Evolutionary conservation across 2,329 filamentous ascomycete genomes (phyloP).

Genomic region (Colletotrichum endophyticum): DNA sequence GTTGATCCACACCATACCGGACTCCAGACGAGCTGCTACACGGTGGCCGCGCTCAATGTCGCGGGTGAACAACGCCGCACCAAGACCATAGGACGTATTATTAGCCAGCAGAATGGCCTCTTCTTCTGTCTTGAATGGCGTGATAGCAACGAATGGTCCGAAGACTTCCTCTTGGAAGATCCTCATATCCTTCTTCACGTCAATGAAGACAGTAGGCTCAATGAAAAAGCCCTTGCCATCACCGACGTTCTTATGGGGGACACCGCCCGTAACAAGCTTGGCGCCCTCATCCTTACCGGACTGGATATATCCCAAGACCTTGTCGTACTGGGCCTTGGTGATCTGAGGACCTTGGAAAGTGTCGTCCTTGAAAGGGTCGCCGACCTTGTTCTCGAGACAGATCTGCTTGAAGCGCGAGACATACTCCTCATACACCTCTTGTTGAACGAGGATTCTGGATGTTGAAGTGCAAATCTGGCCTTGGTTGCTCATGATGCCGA

Average conservation of each 20-base stretch:
- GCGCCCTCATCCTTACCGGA: slow-evolving; percentile 74
- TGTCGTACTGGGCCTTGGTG: slow-evolving; percentile 72
- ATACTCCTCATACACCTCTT: slow-evolving; percentile 66
- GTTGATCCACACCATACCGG: slow-evolving; percentile 63
- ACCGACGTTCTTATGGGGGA: slow-evolving; percentile 35
- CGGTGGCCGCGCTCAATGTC: slow-evolving; percentile 56
- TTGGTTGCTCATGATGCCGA: slow-evolving; percentile 62
- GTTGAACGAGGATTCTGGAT: slow-evolving; percentile 69
- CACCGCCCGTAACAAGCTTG: slow-evolving; percentile 67
- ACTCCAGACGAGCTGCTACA: slow-evolving; percentile 61
- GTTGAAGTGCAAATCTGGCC: slow-evolving; percentile 72
- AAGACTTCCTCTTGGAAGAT: slow-evolving; percentile 54
- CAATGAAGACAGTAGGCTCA: slow-evolving; percentile 49
- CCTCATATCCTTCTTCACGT: slow-evolving; percentile 44
- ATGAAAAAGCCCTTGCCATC: slow-evolving; percentile 51
- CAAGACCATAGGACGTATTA: slow-evolving; percentile 65
- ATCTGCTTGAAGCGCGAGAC: slow-evolving; percentile 65
- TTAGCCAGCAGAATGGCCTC: slow-evolving; percentile 49
- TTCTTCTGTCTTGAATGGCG: slow-evolving; percentile 45
- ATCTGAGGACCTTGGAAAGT: slow-evolving; percentile 81
- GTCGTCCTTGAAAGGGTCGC: slow-evolving; percentile 71
- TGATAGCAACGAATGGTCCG: slow-evolving; percentile 47
- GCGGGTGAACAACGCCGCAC: slow-evolving; percentile 65
- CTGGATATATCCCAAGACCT: slow-evolving; percentile 73
- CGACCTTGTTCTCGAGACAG: slow-evolving; percentile 65